These are phyloP conservation scores for Calonectria pseudoturangicola DNA, from an alignment of 2,329 filamentous ascomycete species.

Conservation along the genomic window DNA sequence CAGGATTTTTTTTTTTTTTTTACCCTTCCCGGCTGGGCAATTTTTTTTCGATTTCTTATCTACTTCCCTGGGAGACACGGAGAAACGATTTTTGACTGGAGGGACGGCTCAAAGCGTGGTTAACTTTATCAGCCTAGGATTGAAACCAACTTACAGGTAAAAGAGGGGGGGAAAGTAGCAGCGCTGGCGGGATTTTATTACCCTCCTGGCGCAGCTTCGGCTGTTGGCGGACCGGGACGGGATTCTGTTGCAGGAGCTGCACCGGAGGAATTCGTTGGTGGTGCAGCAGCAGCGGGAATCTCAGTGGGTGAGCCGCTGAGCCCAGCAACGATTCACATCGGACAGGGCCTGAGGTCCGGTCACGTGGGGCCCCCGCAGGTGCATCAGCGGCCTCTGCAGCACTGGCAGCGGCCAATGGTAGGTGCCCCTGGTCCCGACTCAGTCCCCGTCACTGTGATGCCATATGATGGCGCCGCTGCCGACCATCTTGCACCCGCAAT, in stretches of 20 bases:
- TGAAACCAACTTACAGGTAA: conserved; percentile 29
- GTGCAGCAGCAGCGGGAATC: conserved; percentile 26
- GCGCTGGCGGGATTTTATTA: conserved; percentile 49
- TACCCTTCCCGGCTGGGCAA: not conserved
- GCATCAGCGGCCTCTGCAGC: conserved; percentile 23
- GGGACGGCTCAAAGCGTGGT: not conserved
- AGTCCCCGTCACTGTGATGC: conserved; percentile 38
- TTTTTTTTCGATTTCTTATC: not conserved
- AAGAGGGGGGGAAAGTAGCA: conserved; percentile 24
- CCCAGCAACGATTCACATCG: conserved; percentile 24
- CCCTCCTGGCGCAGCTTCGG: conserved; percentile 39
- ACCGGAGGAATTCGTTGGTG: conserved; percentile 30
- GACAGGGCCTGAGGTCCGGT: conserved; percentile 23
- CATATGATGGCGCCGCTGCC: conserved; percentile 35
- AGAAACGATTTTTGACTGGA: not conserved
- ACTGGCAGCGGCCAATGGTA: conserved; percentile 22
- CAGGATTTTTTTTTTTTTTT: not conserved
- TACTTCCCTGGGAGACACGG: not conserved
- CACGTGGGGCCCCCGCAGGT: conserved; percentile 29
- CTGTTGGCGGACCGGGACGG: conserved; percentile 24
- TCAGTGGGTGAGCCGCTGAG: conserved; percentile 23
- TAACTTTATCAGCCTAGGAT: conserved; percentile 9
- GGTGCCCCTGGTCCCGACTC: conserved; percentile 17
- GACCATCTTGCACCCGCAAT: conserved; percentile 37
- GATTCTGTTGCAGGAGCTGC: conserved; percentile 38